phyloP scores from a whole-genome alignment of 371 early-diverging fungal genomes.

The Lichtheimia ramosa region DNA sequence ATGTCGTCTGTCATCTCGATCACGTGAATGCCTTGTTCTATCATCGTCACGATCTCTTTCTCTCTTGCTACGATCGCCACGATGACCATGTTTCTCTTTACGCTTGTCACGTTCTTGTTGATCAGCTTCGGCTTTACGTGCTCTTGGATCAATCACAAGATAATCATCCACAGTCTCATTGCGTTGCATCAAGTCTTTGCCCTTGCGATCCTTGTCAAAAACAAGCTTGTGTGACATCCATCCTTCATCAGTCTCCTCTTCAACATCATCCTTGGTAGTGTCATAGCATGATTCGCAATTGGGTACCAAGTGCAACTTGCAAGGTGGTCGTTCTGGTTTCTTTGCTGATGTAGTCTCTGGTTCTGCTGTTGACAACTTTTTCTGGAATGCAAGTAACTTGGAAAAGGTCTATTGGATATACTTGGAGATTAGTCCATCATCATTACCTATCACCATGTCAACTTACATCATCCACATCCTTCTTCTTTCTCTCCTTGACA shows the following conservation, averaged over 20 bases:
- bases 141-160: slow-evolving; percentile 75
- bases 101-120: slow-evolving; percentile 37
- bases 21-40: not conserved
- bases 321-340: slow-evolving; percentile 38
- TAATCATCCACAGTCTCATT: slow-evolving; percentile 71
- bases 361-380: slow-evolving; percentile 30
- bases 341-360: slow-evolving; percentile 2
- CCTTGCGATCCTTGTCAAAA: slow-evolving; percentile 68
- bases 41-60: slow-evolving; percentile 22
- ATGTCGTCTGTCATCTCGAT: slow-evolving; percentile 3
- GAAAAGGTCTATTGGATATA: slow-evolving; percentile 28
- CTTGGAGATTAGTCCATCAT: not conserved
- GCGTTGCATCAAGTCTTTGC: slow-evolving; percentile 61
- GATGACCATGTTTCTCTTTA: slow-evolving; percentile 22
- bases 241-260: slow-evolving; percentile 46
- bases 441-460: not conserved
- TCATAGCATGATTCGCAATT: slow-evolving; percentile 66
- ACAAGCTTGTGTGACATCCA: slow-evolving; percentile 75
- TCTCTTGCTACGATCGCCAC: slow-evolving; percentile 24
- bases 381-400: slow-evolving; percentile 46
- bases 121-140: slow-evolving; percentile 40
- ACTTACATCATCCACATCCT: slow-evolving; percentile 30
- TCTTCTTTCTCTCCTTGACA: slow-evolving; percentile 28
- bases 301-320: slow-evolving; percentile 64
- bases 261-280: slow-evolving; percentile 5